Base-by-base conservation (phyloP, 2,329 filamentous ascomycete genomes). In the Pseudogymnoascus sp. region DNA sequence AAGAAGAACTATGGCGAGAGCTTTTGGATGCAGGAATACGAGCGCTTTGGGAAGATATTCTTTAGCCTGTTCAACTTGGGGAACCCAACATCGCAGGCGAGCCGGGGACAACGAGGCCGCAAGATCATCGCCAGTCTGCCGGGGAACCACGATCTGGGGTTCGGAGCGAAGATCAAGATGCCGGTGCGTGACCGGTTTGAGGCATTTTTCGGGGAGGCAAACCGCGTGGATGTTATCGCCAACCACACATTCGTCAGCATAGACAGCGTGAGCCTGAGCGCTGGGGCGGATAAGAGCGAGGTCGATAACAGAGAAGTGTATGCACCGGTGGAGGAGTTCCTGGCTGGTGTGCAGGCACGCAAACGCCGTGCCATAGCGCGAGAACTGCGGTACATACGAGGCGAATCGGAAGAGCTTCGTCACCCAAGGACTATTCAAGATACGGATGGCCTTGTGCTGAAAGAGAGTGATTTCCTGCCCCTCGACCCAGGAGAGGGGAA, bases 201-300 rank as follows among this genome's bases (percentile, higher is more conserved):
- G 69, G 85, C 87, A 3, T 96, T 87, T 72, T 97, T 99, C 75
- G 94, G 94, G 4, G 87, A 94, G 61, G 84, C 87, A n/a, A 97
- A 97, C 73, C 82, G 90, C 7, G 86, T 99, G 18, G 92, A 97
- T 72, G 82, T 97, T 4, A 82, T 97, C 60, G 94, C 90, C 10
- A 99, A 99, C 71, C 94, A 99, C 73, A 95, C 91, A 0, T 92
- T 99, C 72, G 90, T 99, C 18, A 95, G 91, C 0, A 82, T 99
- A 6, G 94, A 99, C 72, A 85, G 88, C 0, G 87, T 96, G 4
- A 97, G 92, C 0, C 75, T 97, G 69, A 96, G 91, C 70, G 93
- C 94, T 2, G 81, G 73, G 48, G 78, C 78, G 1, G 72, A 77
- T 58, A 77, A 81, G 72, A 29, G 69, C 68, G n/a, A 33, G 2